Percentiles rank a stretch among this genome's conserved stretches.
Evolutionary conservation across 495 filamentous ascomycete genomes (phyloP).

Genomic region (Hypoxylon perforatum): DNA sequence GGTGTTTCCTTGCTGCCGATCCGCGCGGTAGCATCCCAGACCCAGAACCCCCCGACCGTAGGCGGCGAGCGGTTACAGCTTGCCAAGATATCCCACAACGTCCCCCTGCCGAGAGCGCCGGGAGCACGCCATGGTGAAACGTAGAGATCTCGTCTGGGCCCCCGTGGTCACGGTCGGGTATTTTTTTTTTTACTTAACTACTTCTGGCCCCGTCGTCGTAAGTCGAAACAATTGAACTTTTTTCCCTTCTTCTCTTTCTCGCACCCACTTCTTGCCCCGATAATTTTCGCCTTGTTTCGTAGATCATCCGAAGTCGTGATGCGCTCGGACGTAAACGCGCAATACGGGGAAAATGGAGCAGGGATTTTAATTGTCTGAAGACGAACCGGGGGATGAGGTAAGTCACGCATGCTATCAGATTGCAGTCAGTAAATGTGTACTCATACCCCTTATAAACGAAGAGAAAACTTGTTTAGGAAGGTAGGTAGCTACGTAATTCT

Average conservation of each 20-base stretch:
- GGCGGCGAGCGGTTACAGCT: slow-evolving; percentile 11
- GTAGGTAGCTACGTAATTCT: no score
- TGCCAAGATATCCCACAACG: slow-evolving; percentile 25
- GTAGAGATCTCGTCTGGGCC: slow-evolving; percentile 10
- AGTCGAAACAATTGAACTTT: not conserved
- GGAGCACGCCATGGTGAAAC: slow-evolving; percentile 25
- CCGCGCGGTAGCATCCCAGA: slow-evolving; percentile 39
- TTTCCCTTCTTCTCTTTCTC: not conserved
- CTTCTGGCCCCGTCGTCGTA: not conserved
- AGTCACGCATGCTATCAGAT: no score
- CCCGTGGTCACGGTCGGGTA: slow-evolving; percentile 12
- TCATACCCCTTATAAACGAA: no score
- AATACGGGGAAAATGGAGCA: not conserved
- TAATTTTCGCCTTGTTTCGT: not conserved
- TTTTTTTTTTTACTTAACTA: slow-evolving; percentile 21
- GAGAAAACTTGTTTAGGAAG: no score
- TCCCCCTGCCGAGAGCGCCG: slow-evolving; percentile 14
- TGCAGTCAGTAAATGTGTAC: no score
- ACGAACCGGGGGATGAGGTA: no score
- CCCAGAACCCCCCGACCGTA: slow-evolving; percentile 2
- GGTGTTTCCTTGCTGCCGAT: slow-evolving; percentile 21
- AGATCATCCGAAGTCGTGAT: not conserved
- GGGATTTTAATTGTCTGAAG: no score
- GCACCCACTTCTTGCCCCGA: slow-evolving; percentile 6
- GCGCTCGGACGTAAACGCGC: not conserved